A percentile compares a stretch with the other conserved stretches of the same genome.
phyloP scores from a whole-genome alignment of 2,329 filamentous ascomycete genomes.

The Alternaria hordeiaustralica region DNA sequence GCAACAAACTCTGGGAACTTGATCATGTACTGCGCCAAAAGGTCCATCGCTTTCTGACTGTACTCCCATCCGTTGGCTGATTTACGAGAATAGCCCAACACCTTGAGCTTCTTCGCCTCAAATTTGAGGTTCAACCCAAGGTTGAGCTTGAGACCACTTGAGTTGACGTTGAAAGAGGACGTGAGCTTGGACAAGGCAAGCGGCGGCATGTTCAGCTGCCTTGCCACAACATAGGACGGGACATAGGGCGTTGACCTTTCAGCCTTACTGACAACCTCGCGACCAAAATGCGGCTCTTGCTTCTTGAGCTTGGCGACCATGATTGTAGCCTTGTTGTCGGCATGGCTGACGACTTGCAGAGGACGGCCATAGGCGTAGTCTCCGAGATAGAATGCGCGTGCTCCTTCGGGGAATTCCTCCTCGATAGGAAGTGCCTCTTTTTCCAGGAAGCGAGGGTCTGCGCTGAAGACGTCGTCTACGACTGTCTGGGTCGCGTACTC shows the following conservation, averaged over 20 bases:
- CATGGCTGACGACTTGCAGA: slow-evolving; percentile 79
- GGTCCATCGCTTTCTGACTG: slow-evolving; percentile 78
- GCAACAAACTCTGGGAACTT: slow-evolving; percentile 95
- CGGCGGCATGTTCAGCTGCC: slow-evolving; percentile 79
- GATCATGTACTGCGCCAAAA: slow-evolving; percentile 89
- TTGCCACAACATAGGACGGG: slow-evolving; percentile 88
- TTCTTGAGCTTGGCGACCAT: slow-evolving; percentile 74
- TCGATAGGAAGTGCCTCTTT: slow-evolving; percentile 84
- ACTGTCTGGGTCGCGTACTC: slow-evolving; percentile 91
- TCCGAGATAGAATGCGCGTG: slow-evolving; percentile 89
- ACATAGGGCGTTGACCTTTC: slow-evolving; percentile 77
- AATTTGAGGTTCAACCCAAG: slow-evolving; percentile 96
- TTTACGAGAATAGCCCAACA: slow-evolving; percentile 92
- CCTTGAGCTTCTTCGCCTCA: slow-evolving; percentile 92
- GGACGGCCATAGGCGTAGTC: slow-evolving; percentile 92
- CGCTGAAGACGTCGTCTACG: slow-evolving; percentile 87
- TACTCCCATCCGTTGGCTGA: slow-evolving; percentile 92
- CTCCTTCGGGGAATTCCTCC: slow-evolving; percentile 85
- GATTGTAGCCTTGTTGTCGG: slow-evolving; percentile 76
- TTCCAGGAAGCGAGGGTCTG: slow-evolving; percentile 93
- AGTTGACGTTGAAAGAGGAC: slow-evolving; percentile 85
- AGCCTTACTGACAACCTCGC: slow-evolving; percentile 72
- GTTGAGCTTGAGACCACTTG: slow-evolving; percentile 84
- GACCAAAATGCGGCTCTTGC: slow-evolving; percentile 82
- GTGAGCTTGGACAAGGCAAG: slow-evolving; percentile 94